Evolutionary conservation across 805 yeast species (phyloP).

Genomic region (Allodekkera sacchari): DNA sequence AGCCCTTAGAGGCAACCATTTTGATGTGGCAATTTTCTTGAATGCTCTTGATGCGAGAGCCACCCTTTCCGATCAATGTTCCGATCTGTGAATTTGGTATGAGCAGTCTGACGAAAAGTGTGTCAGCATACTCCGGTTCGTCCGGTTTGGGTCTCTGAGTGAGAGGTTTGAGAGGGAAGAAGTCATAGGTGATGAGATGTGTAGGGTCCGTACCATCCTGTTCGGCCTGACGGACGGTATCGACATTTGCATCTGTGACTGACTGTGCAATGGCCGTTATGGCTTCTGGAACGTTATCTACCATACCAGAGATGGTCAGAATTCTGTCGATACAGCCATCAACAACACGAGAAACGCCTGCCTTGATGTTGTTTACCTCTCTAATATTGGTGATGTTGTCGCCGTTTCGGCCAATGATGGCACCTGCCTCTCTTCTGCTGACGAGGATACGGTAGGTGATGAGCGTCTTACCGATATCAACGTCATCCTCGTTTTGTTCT

Average conservation of each 20-base stretch:
- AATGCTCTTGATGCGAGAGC: conserved; percentile 69
- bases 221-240: conserved; percentile 13
- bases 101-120: conserved; percentile 56
- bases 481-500: conserved; percentile 8
- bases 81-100: conserved; percentile 85
- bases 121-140: conserved; percentile 43
- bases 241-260: conserved; percentile 36
- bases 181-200: conserved; percentile 33
- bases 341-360: conserved; percentile 76
- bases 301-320: conserved; percentile 66
- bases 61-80: conserved; percentile 78
- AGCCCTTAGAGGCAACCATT: conserved; percentile 83
- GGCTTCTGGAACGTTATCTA: conserved; percentile 63
- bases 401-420: conserved; percentile 83
- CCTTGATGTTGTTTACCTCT: conserved; percentile 68
- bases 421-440: conserved; percentile 82
- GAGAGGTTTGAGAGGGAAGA: conserved; percentile 53
- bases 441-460: conserved; percentile 52
- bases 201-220: conserved; percentile 23
- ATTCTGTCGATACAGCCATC: conserved; percentile 80
- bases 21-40: conserved; percentile 63
- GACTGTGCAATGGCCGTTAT: conserved; percentile 63
- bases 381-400: conserved; percentile 67
- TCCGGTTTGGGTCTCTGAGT: conserved; percentile 42
- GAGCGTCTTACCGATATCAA: conserved; percentile 20